Conservation (phyloP, 23 red algal genomes). For the Agarophyton chilense region DNA sequence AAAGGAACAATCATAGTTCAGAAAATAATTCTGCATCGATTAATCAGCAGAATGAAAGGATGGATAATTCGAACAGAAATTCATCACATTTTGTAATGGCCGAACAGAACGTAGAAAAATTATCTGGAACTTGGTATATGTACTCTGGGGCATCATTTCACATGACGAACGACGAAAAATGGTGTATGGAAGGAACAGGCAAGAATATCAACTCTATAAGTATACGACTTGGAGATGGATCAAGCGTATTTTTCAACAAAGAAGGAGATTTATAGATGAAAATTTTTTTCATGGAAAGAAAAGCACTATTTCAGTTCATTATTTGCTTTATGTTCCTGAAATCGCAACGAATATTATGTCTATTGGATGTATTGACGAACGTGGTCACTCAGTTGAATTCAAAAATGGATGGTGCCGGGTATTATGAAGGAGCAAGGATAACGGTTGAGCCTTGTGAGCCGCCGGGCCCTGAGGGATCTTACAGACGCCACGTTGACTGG, state of each 20-base stretch:
- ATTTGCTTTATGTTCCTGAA: not conserved
- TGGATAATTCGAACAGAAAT: no score
- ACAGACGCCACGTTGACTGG: no score
- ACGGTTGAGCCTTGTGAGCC: no score
- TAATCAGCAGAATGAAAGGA: no score
- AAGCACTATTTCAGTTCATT: not conserved
- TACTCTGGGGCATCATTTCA: no score
- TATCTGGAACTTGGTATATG: no score
- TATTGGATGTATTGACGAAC: not conserved
- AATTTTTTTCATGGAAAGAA: not conserved
- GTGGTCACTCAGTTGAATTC: not conserved
- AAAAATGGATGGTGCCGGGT: not conserved
- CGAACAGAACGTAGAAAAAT: no score
- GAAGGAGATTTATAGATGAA: not conserved
- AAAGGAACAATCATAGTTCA: no score
- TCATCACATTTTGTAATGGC: no score
- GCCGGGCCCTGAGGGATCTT: no score
- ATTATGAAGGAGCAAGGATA: not conserved
- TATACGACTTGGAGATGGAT: not conserved
- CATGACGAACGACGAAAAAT: not conserved
- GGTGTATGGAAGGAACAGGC: not conserved
- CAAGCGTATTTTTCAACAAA: not conserved
- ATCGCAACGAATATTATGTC: not conserved
- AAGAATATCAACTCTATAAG: not conserved
- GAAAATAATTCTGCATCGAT: no score